Base-by-base conservation (phyloP, 1,284 basidiomycete genomes). In the Neolentinus lepideus region DNA sequence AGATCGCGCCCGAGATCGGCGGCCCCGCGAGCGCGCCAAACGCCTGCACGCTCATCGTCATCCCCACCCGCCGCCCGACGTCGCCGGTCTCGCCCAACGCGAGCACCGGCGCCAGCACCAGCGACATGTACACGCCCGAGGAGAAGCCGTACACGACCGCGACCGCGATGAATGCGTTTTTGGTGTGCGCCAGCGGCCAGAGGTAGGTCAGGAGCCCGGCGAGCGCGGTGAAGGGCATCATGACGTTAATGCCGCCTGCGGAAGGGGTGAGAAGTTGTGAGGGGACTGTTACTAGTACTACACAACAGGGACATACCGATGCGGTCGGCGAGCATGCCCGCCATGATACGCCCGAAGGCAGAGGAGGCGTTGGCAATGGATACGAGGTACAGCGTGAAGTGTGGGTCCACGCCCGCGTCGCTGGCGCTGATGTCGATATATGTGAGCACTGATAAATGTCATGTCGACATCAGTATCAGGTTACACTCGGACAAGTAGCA, bases 1-100 rank as follows among this genome's bases (percentile, higher is more conserved):
- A 74, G 58, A 85, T 83, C 0, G 78, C 78, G 22, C 82, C 81
- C 9, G 79, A 81, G 58, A 84, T 81, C 0, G 82, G 81, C 21
- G 80, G 79, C 1, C 84, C 81, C 4, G 70, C 72, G 1, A 83
- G 63, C 1, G 79, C 73, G 24, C 76, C 79, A 10, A 77, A 26
- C 6, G 75, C 71, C 12, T 77, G 61, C 53, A 84, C 69, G 8
- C 75, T 80, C 66, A 83, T 71, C 43, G 77, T 74, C 70, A 85
- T 78, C 0, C 86, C 84, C 2, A 76, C 68, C 11, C 83, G 75
- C 29, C 79, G 71, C 27, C 85, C 85, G 4, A 85, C 74, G 60
- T 86, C 83, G n/a, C 69, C 69, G 1, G 75, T 71, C 0, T 75
- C 74, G 0, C 88, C 86, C 67, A 90, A 75, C 2, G 75, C 70